These are phyloP conservation scores for Neoconidiobolus thromboides DNA, from an alignment of 371 early-diverging fungal species.

Conservation along the genomic window DNA sequence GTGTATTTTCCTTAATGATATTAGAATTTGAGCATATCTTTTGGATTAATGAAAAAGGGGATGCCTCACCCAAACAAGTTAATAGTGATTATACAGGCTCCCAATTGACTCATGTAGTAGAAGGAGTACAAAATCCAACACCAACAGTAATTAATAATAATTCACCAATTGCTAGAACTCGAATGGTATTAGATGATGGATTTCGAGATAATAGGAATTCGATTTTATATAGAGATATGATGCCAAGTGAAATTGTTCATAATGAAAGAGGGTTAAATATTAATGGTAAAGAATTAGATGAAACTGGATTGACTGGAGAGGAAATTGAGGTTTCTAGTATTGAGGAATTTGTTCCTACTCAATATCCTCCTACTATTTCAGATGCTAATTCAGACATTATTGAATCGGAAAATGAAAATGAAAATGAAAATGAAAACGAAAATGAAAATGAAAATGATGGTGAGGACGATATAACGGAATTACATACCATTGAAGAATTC, in stretches of 20 bases:
- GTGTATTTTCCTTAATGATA: slow-evolving; percentile 70
- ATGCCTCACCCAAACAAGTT: slow-evolving; percentile 7
- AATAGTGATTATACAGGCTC: neutral
- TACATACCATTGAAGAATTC: too few species aligned
- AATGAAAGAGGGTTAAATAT: too few species aligned
- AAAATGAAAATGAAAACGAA: too few species aligned
- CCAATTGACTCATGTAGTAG: neutral
- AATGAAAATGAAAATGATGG: too few species aligned
- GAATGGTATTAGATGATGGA: neutral
- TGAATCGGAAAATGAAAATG: too few species aligned
- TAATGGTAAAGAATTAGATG: too few species aligned
- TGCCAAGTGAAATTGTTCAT: neutral
- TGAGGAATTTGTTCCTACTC: too few species aligned
- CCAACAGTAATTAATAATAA: neutral
- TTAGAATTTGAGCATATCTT: slow-evolving; percentile 78
- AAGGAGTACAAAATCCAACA: neutral
- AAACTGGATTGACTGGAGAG: too few species aligned
- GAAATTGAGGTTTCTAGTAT: too few species aligned
- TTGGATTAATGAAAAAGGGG: slow-evolving; percentile 10
- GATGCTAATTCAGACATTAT: too few species aligned
- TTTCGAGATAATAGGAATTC: neutral
- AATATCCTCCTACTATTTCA: too few species aligned
- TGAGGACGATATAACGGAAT: too few species aligned
- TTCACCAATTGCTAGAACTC: neutral
- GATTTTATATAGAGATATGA: neutral